Evolutionary conservation across 2,329 filamentous ascomycete genomes (phyloP).

Genomic region (Diaporthe destruens): DNA sequence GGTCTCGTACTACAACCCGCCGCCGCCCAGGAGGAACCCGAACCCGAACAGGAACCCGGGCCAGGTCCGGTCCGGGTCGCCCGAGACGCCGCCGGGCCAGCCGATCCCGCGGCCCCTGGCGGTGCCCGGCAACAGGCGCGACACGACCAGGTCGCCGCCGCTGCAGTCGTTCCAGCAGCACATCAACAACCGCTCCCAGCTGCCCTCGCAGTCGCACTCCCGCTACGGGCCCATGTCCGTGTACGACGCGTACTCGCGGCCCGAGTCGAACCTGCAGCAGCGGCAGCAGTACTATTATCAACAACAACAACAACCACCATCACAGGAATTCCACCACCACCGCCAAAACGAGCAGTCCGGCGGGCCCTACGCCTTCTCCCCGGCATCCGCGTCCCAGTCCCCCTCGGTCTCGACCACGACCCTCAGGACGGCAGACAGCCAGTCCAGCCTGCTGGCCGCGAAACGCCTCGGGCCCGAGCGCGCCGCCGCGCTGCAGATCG

Average conservation of each 20-base stretch:
- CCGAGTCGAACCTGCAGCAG: conserved; percentile 27
- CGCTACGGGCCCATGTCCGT: conserved; percentile 12
- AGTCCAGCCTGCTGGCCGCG: conserved; percentile 59
- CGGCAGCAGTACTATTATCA: not conserved
- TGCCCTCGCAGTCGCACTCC: conserved; percentile 34
- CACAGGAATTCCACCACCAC: not conserved
- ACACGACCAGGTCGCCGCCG: conserved; percentile 15
- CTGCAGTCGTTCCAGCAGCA: conserved; percentile 38
- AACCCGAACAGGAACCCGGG: conserved; percentile 38
- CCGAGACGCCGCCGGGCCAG: conserved; percentile 26
- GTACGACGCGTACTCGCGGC: conserved; percentile 27
- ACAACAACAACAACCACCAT: not conserved
- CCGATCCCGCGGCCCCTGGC: conserved; percentile 10
- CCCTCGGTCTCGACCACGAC: conserved; percentile 41
- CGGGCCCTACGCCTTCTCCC: conserved; percentile 29
- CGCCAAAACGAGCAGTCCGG: not conserved
- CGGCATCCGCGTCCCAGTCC: conserved; percentile 19
- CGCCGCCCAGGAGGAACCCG: conserved; percentile 33
- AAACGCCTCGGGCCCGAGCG: conserved; percentile 65
- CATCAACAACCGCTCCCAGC: conserved; percentile 32
- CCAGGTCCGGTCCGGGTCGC: conserved; percentile 40
- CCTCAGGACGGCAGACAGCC: conserved; percentile 15
- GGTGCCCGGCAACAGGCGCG: conserved; percentile 10
- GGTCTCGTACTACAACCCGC: conserved; percentile 17
- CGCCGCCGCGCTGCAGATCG: conserved; percentile 60